Base-by-base conservation (phyloP, 306 rosid genomes). In the Fragaria nilgerrensis region DNA sequence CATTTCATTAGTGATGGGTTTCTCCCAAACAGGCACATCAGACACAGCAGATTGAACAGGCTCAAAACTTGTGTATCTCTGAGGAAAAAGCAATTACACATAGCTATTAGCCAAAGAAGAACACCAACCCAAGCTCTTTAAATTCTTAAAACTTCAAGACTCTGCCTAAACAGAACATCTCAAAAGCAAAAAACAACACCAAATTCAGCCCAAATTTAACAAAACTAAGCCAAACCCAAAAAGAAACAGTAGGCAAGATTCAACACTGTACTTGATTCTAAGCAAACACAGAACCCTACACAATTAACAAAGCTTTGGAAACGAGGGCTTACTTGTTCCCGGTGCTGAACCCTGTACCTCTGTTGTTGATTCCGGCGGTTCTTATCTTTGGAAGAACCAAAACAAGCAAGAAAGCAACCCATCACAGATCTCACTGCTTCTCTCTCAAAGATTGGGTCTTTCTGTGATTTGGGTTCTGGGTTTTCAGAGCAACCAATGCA, bases 331-430 rank as follows among this genome's bases (percentile, higher is more conserved):
- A 84, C 90, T 9, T 82, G 91, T 41, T 71, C 77, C 34, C 79
- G 78, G 50, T 86, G 84, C 75, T 75, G 87, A 75, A 90, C 86
- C 68, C 87, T 84, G 79, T 39, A 80, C 64, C 68, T 79, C 16
- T 71, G 88, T 3, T 62, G 67, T 20, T 36, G 70, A 5, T 63
- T 88, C 68, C 86, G 74, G 75, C 82, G 81, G 25, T 84, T 88
- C 23, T 74, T 86, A 69, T 83, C 87, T 75, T 85, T 86, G 80
- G 92, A 88, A 79, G 91, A 87, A 87, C 96, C 90, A 88, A 93
- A 91, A 78, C 97, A 93, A 20, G 79, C 90, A 77, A 88, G 88
- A 79, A 91, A 88, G 74, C 98, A 91, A 86, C 93, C 93, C 97
- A 91, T 93, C 41, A 70, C 32, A 61, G 76, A 75, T 71, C 39